Conservation (phyloP, 2,329 filamentous ascomycete species). For the Colletotrichum trifolii region DNA sequence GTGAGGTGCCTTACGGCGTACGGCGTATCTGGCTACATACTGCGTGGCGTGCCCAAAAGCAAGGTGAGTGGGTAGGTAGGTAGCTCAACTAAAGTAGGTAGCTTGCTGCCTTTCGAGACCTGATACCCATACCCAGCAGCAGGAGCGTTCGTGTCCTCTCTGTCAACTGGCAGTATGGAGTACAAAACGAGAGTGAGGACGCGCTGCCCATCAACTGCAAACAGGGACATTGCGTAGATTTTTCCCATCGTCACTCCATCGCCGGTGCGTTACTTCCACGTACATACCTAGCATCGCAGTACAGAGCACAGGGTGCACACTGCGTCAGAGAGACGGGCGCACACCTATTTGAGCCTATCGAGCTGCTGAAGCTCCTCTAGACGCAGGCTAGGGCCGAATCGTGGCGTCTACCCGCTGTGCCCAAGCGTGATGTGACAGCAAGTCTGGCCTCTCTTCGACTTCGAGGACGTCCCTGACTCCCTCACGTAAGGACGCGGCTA, state of each 20-base stretch:
- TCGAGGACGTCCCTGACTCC: conserved; percentile 21
- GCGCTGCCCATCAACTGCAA: no score
- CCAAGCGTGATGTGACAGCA: conserved; percentile 23
- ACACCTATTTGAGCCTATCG: conserved; percentile 4
- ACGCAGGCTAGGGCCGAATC: conserved; percentile 26
- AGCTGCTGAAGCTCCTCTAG: conserved; percentile 14
- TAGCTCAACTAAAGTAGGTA: no score
- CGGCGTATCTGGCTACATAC: conserved; percentile 6
- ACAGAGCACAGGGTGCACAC: background rate
- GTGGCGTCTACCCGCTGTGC: conserved; percentile 24
- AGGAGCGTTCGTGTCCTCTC: no score
- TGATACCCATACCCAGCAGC: no score
- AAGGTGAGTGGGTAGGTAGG: no score
- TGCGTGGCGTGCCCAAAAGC: background rate
- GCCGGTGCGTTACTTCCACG: no score
- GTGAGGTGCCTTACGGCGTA: background rate
- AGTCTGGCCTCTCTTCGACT: conserved; percentile 16
- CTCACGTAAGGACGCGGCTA: conserved; percentile 4
- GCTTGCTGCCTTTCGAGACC: no score
- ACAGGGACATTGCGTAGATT: no score
- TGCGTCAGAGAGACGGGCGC: background rate
- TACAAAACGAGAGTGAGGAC: no score
- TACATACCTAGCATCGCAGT: background rate
- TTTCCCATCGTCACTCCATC: no score
- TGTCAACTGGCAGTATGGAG: no score